These are phyloP conservation scores for Salix dunnii DNA, from an alignment of 345 rosid species.

Conservation along the genomic window DNA sequence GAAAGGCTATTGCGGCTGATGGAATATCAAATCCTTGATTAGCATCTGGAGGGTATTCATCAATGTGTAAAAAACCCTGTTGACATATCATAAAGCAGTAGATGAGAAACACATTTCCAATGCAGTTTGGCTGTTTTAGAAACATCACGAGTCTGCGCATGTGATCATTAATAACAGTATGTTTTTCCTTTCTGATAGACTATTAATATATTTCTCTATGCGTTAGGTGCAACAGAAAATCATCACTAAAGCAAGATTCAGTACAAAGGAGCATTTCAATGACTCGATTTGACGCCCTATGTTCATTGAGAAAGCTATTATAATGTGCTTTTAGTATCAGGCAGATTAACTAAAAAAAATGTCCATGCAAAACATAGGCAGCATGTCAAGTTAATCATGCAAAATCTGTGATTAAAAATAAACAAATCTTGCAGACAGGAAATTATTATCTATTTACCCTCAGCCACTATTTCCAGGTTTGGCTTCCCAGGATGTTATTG, in stretches of 20 bases:
- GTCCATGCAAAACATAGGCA: not conserved
- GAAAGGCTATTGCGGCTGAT: slow-evolving; percentile 81
- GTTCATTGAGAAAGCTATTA: not conserved
- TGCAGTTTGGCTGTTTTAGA: not conserved
- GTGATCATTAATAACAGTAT: not conserved
- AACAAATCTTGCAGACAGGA: not conserved
- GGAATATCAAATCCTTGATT: slow-evolving; percentile 98
- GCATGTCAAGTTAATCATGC: not conserved
- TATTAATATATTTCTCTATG: not conserved
- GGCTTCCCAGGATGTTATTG: not conserved
- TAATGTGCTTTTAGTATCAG: not conserved
- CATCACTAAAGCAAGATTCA: not conserved
- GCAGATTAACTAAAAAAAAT: not conserved
- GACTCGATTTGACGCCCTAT: not conserved
- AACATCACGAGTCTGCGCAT: not conserved
- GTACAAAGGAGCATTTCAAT: not conserved
- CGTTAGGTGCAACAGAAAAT: not conserved
- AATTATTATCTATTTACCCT: not conserved
- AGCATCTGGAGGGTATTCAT: slow-evolving; percentile 98
- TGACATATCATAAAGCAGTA: slow-evolving; percentile 15
- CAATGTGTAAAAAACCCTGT: slow-evolving; percentile 89
- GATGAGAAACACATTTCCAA: slow-evolving; percentile 20
- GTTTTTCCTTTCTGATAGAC: not conserved
- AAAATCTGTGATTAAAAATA: not conserved
- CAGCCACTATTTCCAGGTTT: not conserved